These are phyloP conservation scores for Lactifluus piperatus DNA, from an alignment of 768 basidiomycete genomes.

Conservation along the genomic window DNA sequence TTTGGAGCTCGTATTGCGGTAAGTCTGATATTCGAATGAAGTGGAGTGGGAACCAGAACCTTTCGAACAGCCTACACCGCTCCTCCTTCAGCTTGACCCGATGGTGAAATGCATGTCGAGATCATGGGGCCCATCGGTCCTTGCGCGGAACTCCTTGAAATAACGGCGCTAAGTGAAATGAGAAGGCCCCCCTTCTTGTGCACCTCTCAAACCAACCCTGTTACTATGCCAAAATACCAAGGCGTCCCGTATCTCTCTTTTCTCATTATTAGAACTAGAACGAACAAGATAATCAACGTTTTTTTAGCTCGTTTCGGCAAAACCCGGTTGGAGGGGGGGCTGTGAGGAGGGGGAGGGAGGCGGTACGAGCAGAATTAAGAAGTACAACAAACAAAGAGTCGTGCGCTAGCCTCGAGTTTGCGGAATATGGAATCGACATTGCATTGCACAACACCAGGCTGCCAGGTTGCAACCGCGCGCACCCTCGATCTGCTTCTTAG, in stretches of 20 bases:
- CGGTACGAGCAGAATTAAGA: too few relatives aligned
- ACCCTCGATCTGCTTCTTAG: neutral
- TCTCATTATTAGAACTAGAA: neutral
- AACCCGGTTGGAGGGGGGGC: too few relatives aligned
- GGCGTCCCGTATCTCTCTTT: neutral
- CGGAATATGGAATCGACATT: neutral
- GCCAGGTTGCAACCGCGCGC: neutral
- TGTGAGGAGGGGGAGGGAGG: neutral
- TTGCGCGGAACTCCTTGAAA: neutral
- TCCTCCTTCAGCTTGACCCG: neutral
- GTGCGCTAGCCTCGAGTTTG: neutral
- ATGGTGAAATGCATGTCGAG: neutral
- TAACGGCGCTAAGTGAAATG: neutral
- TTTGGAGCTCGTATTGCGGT: neutral
- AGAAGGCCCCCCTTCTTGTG: neutral
- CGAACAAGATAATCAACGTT: neutral
- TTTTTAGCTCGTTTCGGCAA: neutral
- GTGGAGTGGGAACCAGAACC: neutral
- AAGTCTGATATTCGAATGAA: neutral
- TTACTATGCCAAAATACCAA: neutral
- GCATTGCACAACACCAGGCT: neutral
- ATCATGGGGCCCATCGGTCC: neutral
- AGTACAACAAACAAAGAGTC: neutral
- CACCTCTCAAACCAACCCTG: neutral
- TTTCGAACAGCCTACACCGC: neutral